These are phyloP conservation scores for Penicillium egyptiacum DNA, from an alignment of 495 filamentous ascomycete species.

Conservation along the genomic window DNA sequence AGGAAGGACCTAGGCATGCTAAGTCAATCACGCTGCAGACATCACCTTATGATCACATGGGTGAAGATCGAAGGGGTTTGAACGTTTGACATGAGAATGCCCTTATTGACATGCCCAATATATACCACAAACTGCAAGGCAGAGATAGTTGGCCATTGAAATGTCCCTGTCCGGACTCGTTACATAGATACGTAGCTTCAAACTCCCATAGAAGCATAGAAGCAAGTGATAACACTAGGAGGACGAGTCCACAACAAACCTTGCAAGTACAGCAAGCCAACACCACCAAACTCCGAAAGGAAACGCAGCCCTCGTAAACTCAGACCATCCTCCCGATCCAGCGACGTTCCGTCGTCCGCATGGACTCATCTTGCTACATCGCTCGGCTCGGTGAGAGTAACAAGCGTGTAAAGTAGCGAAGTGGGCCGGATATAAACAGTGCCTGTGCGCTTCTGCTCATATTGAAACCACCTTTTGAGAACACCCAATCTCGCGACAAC, in stretches of 20 bases:
- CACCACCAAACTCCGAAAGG: too few species aligned
- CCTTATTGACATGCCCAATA: not conserved
- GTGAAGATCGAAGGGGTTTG: not conserved
- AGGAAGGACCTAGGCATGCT: not conserved
- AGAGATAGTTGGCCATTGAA: not conserved
- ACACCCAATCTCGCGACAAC: slow-evolving; percentile 11
- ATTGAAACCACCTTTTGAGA: slow-evolving; percentile 49
- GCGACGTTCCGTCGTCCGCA: too few species aligned
- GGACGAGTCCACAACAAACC: not conserved
- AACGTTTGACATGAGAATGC: not conserved
- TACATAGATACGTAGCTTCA: not conserved
- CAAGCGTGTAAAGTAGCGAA: slow-evolving; percentile 47
- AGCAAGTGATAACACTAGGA: not conserved
- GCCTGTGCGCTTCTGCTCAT: slow-evolving; percentile 37
- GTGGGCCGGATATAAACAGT: slow-evolving; percentile 41
- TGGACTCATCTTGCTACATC: slow-evolving; percentile 6
- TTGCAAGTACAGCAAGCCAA: not conserved
- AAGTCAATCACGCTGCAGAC: not conserved
- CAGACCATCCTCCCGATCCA: too few species aligned
- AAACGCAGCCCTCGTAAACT: too few species aligned
- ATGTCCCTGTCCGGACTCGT: not conserved
- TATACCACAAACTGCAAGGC: not conserved
- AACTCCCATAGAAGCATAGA: not conserved
- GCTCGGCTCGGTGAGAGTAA: slow-evolving; percentile 45
- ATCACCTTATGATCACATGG: not conserved